Base-by-base conservation (phyloP, 179 eudicot species). In the Silene vulgaris region DNA sequence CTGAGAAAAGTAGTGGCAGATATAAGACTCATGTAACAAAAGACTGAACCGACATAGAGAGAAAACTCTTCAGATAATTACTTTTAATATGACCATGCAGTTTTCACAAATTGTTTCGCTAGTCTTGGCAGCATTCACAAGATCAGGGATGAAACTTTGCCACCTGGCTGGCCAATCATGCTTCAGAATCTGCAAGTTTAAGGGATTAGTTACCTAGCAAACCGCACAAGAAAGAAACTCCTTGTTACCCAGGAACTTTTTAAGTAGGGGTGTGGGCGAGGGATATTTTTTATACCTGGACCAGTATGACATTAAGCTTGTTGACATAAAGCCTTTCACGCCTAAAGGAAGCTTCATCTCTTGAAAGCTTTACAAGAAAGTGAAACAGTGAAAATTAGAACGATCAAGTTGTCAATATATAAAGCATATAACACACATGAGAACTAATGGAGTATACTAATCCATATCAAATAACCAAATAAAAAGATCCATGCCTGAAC, bases 91-190 rank as follows among this genome's bases (percentile, higher is more conserved):
- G 52, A 89, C 89, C 99, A 96, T 96, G 97, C 99, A 96, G 73
- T 96, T 96, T 74, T 96, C 99, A 76, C 99, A 96, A 59, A 96
- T 88, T 35, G 99, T 96, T 89, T 96, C 99, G 79, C 92, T 93
- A 17, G 97, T 89, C 84, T 91, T 96, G 72, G 97, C 99, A 73
- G 99, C 99, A 76, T 89, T 84, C 57, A 96, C 96, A 66, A 96
- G 90, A 81, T 96, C 99, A 8, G 99, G 99, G 74, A 96, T 89
- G 79, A 96, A 96, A 77, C 93, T 96, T 79, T 85, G 88, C 99
- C 99, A 96, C 85, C 90, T 88, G 57, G 90, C 84, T 19, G 99
- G 99, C 99, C 99, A 96, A 84, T 96, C 99, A 75, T 96, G 99
- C 80, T 96, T 96, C 92, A 96, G 74, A 76, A 96, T 93, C 99